Conservation (phyloP, 2,329 filamentous ascomycete genomes). For the Ophioceras dolichostomum region DNA sequence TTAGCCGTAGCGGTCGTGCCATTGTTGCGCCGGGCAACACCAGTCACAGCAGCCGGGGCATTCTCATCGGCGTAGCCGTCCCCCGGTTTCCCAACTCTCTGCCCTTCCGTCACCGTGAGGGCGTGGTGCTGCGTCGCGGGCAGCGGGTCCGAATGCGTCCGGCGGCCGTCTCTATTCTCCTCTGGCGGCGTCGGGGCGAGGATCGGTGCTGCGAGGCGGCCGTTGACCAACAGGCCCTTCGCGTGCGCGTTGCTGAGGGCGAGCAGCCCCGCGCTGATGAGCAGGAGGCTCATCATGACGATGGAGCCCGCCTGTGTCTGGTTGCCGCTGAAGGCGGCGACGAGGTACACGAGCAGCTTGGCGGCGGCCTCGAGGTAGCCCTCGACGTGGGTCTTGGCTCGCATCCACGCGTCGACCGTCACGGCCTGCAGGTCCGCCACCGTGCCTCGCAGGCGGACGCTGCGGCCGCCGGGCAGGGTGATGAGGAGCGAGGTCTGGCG, state of each 20-base stretch:
- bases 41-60: too few species aligned
- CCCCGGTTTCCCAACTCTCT: too few species aligned
- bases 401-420: conserved; percentile 44
- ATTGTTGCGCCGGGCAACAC: too few species aligned
- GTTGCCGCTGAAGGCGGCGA: conserved; percentile 42
- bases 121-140: too few species aligned
- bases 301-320: conserved; percentile 38
- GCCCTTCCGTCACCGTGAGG: too few species aligned
- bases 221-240: conserved; percentile 36
- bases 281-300: conserved; percentile 35
- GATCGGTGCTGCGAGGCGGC: too few species aligned
- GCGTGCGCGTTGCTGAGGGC: conserved; percentile 39
- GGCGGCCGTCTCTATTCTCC: too few species aligned
- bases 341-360: conserved; percentile 45
- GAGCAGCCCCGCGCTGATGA: conserved; percentile 39
- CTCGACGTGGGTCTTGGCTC: conserved; percentile 34
- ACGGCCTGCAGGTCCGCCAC: conserved; percentile 46
- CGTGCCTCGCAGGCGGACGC: conserved; percentile 38
- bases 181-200: too few species aligned
- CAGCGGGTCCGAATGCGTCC: too few species aligned
- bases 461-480: conserved; percentile 36
- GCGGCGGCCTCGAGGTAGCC: conserved; percentile 38
- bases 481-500: conserved; percentile 30
- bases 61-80: too few species aligned
- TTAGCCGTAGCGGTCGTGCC: too few species aligned